Percentiles rank a stretch among this genome's conserved stretches.
These are phyloP conservation scores for Rhododendron ferrugineum DNA, from an alignment of 148 eudicot species.

Conservation along the genomic window DNA sequence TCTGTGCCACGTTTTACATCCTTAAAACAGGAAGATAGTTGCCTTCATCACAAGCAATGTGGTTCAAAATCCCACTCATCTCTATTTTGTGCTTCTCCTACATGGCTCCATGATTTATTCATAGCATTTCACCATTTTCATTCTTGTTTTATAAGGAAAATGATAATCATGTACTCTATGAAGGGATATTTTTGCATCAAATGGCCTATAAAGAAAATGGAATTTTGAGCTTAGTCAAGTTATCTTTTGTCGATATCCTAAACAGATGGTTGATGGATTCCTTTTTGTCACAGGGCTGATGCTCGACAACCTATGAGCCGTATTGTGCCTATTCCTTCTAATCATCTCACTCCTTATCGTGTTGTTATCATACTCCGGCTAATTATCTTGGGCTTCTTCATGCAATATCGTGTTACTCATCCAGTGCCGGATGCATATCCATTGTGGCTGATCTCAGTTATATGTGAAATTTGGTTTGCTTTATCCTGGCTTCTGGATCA, in stretches of 20 bases:
- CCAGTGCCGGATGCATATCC: constrained; percentile 96
- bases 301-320: constrained; percentile 96
- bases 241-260: not conserved
- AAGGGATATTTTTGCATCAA: not conserved
- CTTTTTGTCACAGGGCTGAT: constrained; percentile 66
- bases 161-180: not conserved
- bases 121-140: not conserved
- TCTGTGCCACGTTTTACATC: not conserved
- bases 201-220: not conserved
- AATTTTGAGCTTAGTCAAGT: not conserved
- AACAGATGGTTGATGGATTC: constrained; percentile 10
- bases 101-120: not conserved
- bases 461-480: constrained; percentile 98
- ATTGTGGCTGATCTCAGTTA: constrained; percentile 84
- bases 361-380: constrained; percentile 80
- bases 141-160: not conserved
- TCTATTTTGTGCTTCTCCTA: not conserved
- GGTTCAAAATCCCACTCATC: not conserved
- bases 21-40: not conserved
- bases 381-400: constrained; percentile 77
- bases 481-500: constrained; percentile 98
- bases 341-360: constrained; percentile 90
- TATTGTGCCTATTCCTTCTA: constrained; percentile 67
- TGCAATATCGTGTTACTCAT: constrained; percentile 91
- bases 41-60: not conserved